Base-by-base conservation (phyloP, 169 alveolate species). In the Cryptosporidium bovis region DNA sequence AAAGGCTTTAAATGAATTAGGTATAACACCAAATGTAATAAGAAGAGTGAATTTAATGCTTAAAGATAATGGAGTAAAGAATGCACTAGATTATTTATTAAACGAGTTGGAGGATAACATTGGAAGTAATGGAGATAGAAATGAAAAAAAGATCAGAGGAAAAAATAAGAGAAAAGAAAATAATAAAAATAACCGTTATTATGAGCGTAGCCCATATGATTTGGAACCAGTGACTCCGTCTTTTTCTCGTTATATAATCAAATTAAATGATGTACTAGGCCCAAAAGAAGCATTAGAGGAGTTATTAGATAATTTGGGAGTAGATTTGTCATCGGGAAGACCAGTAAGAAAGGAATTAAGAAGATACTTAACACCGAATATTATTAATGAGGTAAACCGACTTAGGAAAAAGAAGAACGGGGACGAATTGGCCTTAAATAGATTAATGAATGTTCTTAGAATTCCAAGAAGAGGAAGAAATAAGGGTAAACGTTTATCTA, bases 281-380 rank as follows among this genome's bases (percentile, higher is more conserved):
- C 87, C 87, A 18, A 56, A 77, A 12, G 87, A 77, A n/a, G 87
- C 87, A 4, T 34, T 77, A 33, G 87, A 77, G 3, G 87, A 77
- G 51, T 53, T 77, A 24, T 56, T 77, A 15, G 31, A 36, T 60
- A 56, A 62, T 33, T 62, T 77, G 51, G 77, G 31, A 27, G 27
- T 77, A 24, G 87, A 77, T 20, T 58, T 77, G 40, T 56, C 69
- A n/a, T 56, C 27, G 1, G 31, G 50, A 7, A 36, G 46, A 44
- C 64, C 87, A 0, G 50, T 77, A 20, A 68, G 62, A 15, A 77
- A 77, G 62, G 65, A 56, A 24, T 13, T 77, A 18, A 77, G 64
- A 15, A 34, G 71, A 16, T 77, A 60, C 27, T 27, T 77, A 24
- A 77, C 77, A 0, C 87, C 87, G 8, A 34, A 16, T 3, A 46